These are phyloP conservation scores for Tuber calosporum DNA, from an alignment of 495 filamentous ascomycete genomes.

Conservation along the genomic window DNA sequence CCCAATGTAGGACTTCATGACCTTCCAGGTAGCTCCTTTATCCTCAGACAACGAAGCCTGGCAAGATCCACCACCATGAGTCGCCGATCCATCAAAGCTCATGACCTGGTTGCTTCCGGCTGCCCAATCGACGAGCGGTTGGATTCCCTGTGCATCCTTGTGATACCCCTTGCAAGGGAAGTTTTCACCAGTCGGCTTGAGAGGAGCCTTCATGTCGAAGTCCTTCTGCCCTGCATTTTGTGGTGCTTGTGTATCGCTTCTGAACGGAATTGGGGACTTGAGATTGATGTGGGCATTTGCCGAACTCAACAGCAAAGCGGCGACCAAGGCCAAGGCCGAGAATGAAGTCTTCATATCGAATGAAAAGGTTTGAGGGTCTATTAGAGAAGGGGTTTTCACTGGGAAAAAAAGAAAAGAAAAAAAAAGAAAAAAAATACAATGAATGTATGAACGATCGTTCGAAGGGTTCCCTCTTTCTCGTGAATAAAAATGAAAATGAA, in stretches of 20 bases:
- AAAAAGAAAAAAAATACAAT: too few species aligned
- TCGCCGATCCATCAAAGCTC: conserved; percentile 52
- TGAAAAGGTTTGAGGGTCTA: background rate
- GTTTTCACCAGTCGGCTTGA: conserved; percentile 29
- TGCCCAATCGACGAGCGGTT: conserved; percentile 48
- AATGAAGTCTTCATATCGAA: conserved; percentile 1
- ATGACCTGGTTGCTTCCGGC: conserved; percentile 55
- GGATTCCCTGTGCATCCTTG: background rate
- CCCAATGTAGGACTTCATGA: conserved; percentile 40
- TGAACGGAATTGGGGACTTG: background rate
- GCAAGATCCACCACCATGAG: conserved; percentile 60
- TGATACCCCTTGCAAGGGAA: conserved; percentile 8
- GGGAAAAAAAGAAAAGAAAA: background rate
- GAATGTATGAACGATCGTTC: background rate
- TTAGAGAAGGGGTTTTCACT: background rate
- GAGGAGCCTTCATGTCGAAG: conserved; percentile 54
- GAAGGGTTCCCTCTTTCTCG: background rate
- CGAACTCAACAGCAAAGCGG: background rate
- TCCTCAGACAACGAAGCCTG: conserved; percentile 50
- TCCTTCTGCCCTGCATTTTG: conserved; percentile 30
- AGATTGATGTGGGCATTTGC: background rate
- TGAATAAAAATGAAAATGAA: background rate
- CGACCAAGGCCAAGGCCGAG: background rate
- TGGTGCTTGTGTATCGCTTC: background rate
- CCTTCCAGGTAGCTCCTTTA: background rate